phyloP scores from a whole-genome alignment of 2,329 filamentous ascomycete species.

The Fusarium keratoplasticum region DNA sequence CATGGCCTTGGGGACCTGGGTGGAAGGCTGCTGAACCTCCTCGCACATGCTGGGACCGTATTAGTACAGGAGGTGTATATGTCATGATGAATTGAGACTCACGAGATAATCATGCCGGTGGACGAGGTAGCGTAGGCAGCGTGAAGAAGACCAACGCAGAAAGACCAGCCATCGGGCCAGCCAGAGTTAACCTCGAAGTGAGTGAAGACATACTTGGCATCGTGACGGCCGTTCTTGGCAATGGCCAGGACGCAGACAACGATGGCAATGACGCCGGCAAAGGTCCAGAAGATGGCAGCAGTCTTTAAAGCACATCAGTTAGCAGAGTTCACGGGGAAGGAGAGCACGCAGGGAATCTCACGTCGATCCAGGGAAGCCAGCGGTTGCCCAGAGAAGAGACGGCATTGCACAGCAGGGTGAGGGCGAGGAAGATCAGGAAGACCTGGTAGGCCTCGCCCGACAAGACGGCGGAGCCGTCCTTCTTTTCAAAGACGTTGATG shows the following conservation, averaged over 20 bases:
- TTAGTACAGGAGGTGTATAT: constrained; percentile 17
- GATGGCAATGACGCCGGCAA: constrained; percentile 75
- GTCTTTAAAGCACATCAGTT: constrained; percentile 58
- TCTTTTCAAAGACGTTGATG: constrained; percentile 65
- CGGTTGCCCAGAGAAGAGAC: constrained; percentile 76
- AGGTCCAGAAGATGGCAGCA: constrained; percentile 80
- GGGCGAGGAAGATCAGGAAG: constrained; percentile 76
- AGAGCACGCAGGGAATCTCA: constrained; percentile 54
- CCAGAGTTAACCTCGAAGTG: constrained; percentile 76
- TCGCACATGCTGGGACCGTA: constrained; percentile 74
- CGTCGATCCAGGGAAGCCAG: constrained; percentile 76
- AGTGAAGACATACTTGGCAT: constrained; percentile 73
- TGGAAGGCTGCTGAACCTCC: constrained; percentile 73
- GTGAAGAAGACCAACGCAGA: constrained; percentile 78
- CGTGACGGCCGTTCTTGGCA: constrained; percentile 75
- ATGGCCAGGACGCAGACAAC: constrained; percentile 71
- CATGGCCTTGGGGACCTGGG: constrained; percentile 80
- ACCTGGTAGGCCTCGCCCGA: constrained; percentile 71
- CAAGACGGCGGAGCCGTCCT: constrained; percentile 57
- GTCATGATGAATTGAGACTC: constrained; percentile 49
- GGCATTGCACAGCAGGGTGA: constrained; percentile 73
- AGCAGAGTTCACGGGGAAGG: constrained; percentile 3
- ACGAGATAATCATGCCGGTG: constrained; percentile 84
- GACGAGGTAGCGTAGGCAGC: constrained; percentile 80
- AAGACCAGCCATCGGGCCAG: constrained; percentile 78